Evolutionary conservation across 2,329 filamentous ascomycete species (phyloP).

Genomic region (Bipolaris gigantea): DNA sequence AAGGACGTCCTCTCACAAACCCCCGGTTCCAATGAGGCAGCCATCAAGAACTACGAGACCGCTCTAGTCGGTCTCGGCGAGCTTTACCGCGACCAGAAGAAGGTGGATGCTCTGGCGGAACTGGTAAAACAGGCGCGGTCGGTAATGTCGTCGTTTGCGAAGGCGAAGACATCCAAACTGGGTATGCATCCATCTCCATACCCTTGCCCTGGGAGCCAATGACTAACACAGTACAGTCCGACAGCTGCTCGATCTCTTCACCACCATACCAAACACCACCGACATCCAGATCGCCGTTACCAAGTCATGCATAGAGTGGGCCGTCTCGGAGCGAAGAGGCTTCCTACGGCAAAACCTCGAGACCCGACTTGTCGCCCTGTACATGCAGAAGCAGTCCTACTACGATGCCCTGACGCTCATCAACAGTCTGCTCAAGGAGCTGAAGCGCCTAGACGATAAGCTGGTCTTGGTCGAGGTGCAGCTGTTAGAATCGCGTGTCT

Average conservation of each 20-base stretch:
- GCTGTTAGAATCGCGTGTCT: constrained; percentile 92
- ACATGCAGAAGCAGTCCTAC: constrained; percentile 97
- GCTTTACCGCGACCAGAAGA: constrained; percentile 88
- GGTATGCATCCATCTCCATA: constrained; percentile 60
- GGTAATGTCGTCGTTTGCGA: constrained; percentile 92
- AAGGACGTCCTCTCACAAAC: constrained; percentile 86
- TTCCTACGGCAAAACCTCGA: constrained; percentile 98
- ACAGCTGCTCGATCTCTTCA: constrained; percentile 93
- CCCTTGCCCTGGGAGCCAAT: background rate
- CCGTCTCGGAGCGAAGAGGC: constrained; percentile 86
- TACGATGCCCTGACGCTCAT: constrained; percentile 96
- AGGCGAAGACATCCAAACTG: constrained; percentile 97
- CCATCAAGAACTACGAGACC: constrained; percentile 87
- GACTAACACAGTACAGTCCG: constrained; percentile 65
- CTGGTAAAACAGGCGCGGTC: constrained; percentile 88
- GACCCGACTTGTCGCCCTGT: constrained; percentile 87
- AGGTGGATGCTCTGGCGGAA: constrained; percentile 78
- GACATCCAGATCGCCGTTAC: constrained; percentile 94
- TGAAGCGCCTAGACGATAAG: constrained; percentile 98
- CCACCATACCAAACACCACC: constrained; percentile 88
- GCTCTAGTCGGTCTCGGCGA: constrained; percentile 87
- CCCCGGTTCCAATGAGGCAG: constrained; percentile 80
- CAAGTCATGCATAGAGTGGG: constrained; percentile 99
- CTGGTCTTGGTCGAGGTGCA: constrained; percentile 97
- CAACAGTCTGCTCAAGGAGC: constrained; percentile 91